These are phyloP conservation scores for Chlorella sp. DNA, from an alignment of 139 green algal genomes.

Conservation along the genomic window DNA sequence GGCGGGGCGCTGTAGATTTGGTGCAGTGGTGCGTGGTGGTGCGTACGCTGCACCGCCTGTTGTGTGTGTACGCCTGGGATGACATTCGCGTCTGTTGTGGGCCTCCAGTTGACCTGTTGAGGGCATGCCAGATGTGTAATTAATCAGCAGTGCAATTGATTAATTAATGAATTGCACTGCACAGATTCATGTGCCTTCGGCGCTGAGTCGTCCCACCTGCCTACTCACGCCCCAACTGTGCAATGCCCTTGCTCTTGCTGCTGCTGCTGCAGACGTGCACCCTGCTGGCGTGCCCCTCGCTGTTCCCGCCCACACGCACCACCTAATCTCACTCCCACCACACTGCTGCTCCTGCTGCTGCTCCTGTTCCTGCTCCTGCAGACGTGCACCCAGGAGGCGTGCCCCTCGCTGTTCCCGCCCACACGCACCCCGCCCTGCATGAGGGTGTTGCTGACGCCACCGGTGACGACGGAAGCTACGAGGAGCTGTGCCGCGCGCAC, in stretches of 20 bases:
- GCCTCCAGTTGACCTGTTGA: not conserved
- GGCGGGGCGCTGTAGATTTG: no score
- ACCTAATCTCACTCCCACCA: no score
- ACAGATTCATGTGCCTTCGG: no score
- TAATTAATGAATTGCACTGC: no score
- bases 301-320: not conserved
- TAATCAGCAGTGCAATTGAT: not conserved
- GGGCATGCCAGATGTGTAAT: not conserved
- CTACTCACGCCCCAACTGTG: no score
- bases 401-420: not conserved
- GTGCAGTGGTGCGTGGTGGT: not conserved
- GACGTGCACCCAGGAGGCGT: not conserved
- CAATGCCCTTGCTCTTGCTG: not conserved
- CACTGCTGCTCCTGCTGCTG: not conserved
- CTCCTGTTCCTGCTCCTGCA: not conserved
- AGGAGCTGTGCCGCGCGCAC: conserved; percentile 52
- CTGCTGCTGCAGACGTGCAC: not conserved
- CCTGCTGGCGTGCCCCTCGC: not conserved
- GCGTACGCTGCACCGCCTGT: not conserved
- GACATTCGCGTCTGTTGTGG: not conserved
- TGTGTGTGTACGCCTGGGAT: not conserved
- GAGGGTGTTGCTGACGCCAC: conserved; percentile 6
- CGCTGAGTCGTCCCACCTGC: no score
- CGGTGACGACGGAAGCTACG: conserved; percentile 32
- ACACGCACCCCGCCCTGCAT: conserved; percentile 7